Base-by-base conservation (phyloP, 352 stramenopile genomes). In the Globisporangium cylindrosporum region DNA sequence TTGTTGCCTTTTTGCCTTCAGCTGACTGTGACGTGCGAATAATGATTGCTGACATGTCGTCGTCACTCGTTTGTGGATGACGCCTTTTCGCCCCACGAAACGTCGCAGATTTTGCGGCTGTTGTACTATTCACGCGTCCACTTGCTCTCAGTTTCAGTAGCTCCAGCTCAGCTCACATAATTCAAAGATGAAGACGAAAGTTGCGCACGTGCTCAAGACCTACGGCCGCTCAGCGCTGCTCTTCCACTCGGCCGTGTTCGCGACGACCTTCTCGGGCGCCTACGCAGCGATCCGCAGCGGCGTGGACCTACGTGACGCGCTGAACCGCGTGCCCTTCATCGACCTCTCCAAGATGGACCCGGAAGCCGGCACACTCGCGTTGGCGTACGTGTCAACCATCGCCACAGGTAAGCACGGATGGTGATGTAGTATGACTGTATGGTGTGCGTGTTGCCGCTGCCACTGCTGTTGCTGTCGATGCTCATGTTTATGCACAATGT, bases 221-320 rank as follows among this genome's bases (percentile, higher is more conserved):
- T 99, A 99, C 82, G 88, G 97, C 14, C 98, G 98, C 76, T 88
- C 98, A 62, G 76, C 91, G 34, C 75, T 99, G 48, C 91, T 99
- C 85, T 91, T 97, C 59, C 74, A 98, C 62, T 88, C 95, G 24
- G 97, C 94, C 68, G 71, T 96, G 51, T 99, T 99, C 81, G 92
- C 89, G 7, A 91, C 96, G 20, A 98, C 98, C 70, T 97, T 99
- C 70, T 86, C 84, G 1, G 92, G 85, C 53, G 87, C 82, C 24
- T 95, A 92, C 64, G 74, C 73, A 4, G 83, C 83, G 38, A 91
- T 95, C 64, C 74, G 80, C 55, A 72, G 85, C 62, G 88, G 88
- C 63, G 62, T 92, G 20, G 77, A 95, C 56, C 74, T 95, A 27
- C 71, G 88, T 48, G 66, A 77, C 20, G 59, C 82, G 48, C 74